Evolutionary conservation across 495 filamentous ascomycete species (phyloP), one percentile per base, ranked within the genome.

Genomic region (Apiosordaria backusii): DNA sequence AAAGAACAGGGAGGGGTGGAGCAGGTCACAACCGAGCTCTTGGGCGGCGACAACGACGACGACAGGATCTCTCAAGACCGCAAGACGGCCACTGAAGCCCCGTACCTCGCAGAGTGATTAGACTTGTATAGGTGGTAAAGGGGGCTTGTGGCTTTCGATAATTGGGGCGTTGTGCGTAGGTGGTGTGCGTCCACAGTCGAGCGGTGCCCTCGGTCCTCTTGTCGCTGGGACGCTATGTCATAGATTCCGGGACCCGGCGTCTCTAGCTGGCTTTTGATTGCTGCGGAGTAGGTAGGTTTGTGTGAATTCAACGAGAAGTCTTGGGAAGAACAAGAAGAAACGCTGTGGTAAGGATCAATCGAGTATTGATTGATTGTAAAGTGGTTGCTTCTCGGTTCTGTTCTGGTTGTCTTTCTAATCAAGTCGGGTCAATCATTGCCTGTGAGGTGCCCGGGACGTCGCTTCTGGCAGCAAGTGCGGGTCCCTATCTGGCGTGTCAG

Each of bases 191-290:
- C 35, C 9, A 45, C 35, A 45, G 35, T 35, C 10, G 6, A 35
- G 10, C n/a, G n/a, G 29, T 10, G 3, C 35, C 35, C 52, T 55
- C 52, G 52, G 52, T 55, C n/a, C n/a, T 55, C 52, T 24, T 59
- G 29, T 22, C 50, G 22, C 19, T 50, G 4, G 23, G 63, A 26
- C 63, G 53, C 67, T 68, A 68, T 68, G 67, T 65, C 67, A 68
- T 68, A 53, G 67, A 68, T 62, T 58, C 67, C 58, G 58, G 62
- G 59, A 65, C 35, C 45, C 67, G 63, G 62, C 57, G 57, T 59
- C 62, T 27, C 29, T 22, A 35, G 25, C 40, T 40, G 64, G 2
- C 25, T 52, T n/a, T 25, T 25, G 55, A 50, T 55, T 7, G n/a
- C 52, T 55, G n/a, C n/a, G 15, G 40, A 16, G 6, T 55, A 6